These are phyloP conservation scores for Penicillium glabrum DNA, from an alignment of 2,329 filamentous ascomycete species.

Conservation along the genomic window DNA sequence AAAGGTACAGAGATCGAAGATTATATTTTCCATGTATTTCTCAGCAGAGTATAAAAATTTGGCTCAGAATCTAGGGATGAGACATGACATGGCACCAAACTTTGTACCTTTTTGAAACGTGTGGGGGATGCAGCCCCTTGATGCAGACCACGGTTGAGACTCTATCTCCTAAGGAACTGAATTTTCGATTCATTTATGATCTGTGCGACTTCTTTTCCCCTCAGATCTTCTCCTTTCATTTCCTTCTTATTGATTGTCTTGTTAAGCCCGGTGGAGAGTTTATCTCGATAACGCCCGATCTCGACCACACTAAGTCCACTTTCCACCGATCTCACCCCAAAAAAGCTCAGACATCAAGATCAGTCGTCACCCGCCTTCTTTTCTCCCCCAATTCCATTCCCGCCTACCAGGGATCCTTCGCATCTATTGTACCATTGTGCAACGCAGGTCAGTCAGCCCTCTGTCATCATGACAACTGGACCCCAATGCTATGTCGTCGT, in stretches of 20 bases:
- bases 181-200: background rate
- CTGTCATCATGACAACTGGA: background rate
- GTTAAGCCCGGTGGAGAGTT: slow-evolving; percentile 1
- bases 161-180: background rate
- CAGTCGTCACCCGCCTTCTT: slow-evolving; percentile 3
- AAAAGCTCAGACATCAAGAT: slow-evolving; percentile 21
- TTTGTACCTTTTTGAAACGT: background rate
- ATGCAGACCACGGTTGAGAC: background rate
- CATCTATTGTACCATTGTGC: slow-evolving; percentile 5
- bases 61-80: background rate
- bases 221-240: background rate
- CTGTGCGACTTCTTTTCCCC: background rate
- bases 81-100: background rate
- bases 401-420: slow-evolving; percentile 3
- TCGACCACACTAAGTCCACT: slow-evolving; percentile 7
- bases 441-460: slow-evolving; percentile 11
- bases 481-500: background rate
- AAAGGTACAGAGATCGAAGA: background rate
- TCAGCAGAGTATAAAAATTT: background rate
- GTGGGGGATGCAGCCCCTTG: slow-evolving; percentile 1
- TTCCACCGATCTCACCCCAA: slow-evolving; percentile 17
- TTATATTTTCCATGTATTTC: background rate
- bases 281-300: slow-evolving; percentile 18
- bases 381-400: slow-evolving; percentile 13
- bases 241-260: background rate